Conservation (phyloP, 1,284 basidiomycete genomes). For the Apiotrichum siamense region DNA sequence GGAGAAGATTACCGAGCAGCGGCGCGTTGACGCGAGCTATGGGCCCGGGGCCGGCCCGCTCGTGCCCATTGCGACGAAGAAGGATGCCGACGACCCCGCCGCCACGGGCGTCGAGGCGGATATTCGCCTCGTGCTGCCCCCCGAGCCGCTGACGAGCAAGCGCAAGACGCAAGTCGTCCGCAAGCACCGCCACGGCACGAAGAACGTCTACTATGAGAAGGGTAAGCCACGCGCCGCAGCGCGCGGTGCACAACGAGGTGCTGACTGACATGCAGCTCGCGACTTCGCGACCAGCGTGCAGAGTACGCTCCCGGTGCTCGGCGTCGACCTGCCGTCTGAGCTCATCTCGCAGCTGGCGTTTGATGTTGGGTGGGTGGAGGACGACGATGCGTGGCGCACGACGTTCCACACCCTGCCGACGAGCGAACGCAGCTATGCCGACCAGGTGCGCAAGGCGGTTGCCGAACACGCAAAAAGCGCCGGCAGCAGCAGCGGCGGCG, state of each 20-base stretch:
- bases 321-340: slow-evolving; percentile 34
- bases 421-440: slow-evolving; percentile 32
- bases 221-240: too few relatives aligned
- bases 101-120: slow-evolving; percentile 23
- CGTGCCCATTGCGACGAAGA: slow-evolving; percentile 17
- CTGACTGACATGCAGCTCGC: slow-evolving; percentile 20
- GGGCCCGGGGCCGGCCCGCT: slow-evolving; percentile 29
- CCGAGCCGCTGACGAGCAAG: slow-evolving; percentile 34
- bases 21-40: slow-evolving; percentile 41
- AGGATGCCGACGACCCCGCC: neutral
- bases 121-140: slow-evolving; percentile 41
- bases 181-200: slow-evolving; percentile 41
- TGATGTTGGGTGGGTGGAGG: slow-evolving; percentile 34
- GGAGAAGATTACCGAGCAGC: slow-evolving; percentile 41
- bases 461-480: slow-evolving; percentile 5
- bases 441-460: slow-evolving; percentile 29
- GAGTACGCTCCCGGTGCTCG: slow-evolving; percentile 38
- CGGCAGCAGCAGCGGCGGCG: too few relatives aligned
- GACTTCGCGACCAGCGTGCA: slow-evolving; percentile 34
- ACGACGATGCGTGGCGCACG: slow-evolving; percentile 40
- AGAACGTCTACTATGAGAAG: slow-evolving; percentile 45
- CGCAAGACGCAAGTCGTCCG: slow-evolving; percentile 33
- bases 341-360: slow-evolving; percentile 34
- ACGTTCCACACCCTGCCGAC: slow-evolving; percentile 19
- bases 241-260: too few relatives aligned